Percentiles rank a stretch among this genome's conserved stretches.
phyloP scores from a whole-genome alignment of 345 rosid genomes.

The Eutrema heterophyllum region DNA sequence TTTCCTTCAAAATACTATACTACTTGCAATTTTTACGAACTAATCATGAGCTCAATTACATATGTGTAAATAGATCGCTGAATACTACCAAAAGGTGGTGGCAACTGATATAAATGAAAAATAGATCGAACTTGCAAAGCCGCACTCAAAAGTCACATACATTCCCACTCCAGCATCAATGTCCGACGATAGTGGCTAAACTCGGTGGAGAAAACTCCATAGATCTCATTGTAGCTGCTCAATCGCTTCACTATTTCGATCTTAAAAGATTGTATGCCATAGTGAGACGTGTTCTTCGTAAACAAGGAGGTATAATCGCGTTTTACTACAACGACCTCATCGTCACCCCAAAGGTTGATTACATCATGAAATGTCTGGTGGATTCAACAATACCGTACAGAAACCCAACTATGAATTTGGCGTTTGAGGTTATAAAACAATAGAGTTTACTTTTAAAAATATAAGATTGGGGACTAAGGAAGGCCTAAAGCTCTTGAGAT shows the following conservation, averaged over 20 bases:
- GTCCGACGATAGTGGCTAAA: slow-evolving; percentile 21
- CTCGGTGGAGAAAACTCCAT: slow-evolving; percentile 32
- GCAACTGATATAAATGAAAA: slow-evolving; percentile 27
- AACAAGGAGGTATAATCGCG: slow-evolving; percentile 47
- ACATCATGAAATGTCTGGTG: slow-evolving; percentile 32
- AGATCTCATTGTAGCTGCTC: slow-evolving; percentile 44
- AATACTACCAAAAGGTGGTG: slow-evolving; percentile 22
- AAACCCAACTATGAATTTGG: slow-evolving; percentile 12
- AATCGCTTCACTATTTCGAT: slow-evolving; percentile 57
- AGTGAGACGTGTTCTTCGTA: slow-evolving; percentile 42
- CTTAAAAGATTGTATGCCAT: slow-evolving; percentile 46
- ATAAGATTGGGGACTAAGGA: slow-evolving; percentile 49
- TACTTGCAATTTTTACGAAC: neutral
- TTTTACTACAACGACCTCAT: slow-evolving; percentile 43
- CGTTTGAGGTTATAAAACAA: slow-evolving; percentile 37
- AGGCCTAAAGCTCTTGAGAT: slow-evolving; percentile 43
- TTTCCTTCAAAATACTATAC: neutral
- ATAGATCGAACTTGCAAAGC: slow-evolving; percentile 16
- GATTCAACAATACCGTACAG: slow-evolving; percentile 47
- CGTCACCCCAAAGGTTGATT: slow-evolving; percentile 39
- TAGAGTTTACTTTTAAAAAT: slow-evolving; percentile 55
- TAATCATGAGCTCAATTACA: neutral
- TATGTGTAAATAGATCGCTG: slow-evolving; percentile 14
- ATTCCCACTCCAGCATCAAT: slow-evolving; percentile 26
- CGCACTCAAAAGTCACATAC: slow-evolving; percentile 26